Conservation (phyloP, 441 rosid species). For the Pelargonium cotyledonis region DNA sequence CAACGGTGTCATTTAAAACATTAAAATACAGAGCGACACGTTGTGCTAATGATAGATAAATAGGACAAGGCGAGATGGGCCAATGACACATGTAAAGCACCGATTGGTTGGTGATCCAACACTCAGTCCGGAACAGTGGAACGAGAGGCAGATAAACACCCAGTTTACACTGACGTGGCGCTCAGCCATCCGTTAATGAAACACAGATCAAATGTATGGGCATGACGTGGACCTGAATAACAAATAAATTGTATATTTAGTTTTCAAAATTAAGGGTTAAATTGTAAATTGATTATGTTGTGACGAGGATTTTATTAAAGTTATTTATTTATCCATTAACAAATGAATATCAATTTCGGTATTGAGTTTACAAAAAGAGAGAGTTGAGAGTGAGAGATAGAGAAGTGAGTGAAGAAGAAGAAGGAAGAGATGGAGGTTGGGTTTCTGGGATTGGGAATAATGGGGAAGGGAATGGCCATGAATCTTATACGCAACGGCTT, state of each 20-base stretch:
- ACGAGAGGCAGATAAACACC: not conserved
- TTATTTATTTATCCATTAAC: not conserved
- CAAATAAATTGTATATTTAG: no score
- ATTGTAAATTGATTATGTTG: no score
- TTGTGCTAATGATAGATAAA: no score
- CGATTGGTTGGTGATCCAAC: not conserved
- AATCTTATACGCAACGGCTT: constrained; percentile 72
- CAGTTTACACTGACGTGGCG: constrained; percentile 23
- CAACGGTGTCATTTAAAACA: no score
- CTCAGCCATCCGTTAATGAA: constrained; percentile 16
- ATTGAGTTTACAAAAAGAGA: constrained; percentile 15
- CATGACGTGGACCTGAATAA: no score
- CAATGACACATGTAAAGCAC: not conserved
- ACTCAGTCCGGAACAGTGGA: constrained; percentile 12
- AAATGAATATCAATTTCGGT: not conserved
- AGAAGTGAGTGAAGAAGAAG: not conserved
- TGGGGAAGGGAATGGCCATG: constrained; percentile 94
- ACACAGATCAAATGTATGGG: not conserved
- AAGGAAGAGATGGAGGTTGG: constrained; percentile 70
- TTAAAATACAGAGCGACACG: no score
- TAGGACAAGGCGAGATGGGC: not conserved
- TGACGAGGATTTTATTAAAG: constrained; percentile 9
- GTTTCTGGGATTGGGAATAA: constrained; percentile 85
- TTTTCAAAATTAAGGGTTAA: no score
- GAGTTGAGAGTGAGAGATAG: constrained; percentile 1